Evolutionary conservation across 2,329 filamentous ascomycete genomes (phyloP), one percentile per base, ranked within the genome.

Genomic region (Pleochaeta shiraiana): DNA sequence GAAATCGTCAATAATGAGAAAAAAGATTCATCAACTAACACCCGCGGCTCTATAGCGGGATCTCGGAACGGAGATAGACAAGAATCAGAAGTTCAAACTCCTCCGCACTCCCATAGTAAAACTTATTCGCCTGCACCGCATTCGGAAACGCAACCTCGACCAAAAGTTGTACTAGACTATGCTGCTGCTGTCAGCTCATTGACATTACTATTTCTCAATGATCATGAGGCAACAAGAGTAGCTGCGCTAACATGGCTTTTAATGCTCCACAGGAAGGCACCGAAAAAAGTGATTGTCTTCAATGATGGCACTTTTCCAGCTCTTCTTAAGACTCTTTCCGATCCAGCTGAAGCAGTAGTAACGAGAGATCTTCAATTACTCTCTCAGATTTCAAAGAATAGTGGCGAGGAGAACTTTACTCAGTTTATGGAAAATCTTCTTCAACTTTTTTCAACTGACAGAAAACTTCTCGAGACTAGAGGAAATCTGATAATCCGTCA

Each of bases 371-470:
- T 98, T 33, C 88, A 97, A 68, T 79, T 98, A 19, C 79, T 98
- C 1, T 97, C 92, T 0, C 93, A 98, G 69, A 97, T 98, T 64
- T 97, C 92, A 2, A 85, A 87, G 68, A 95, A 96, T 70, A 97
- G 90, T 72, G 93, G 97, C 71, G 93, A 98, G 72, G 90, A 91
- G 68, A 97, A 97, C 74, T 98, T 98, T 73, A 87, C 89, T 1
- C 95, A 92, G 28, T 98, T 98, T 74, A 98, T 98, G 93, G 87
- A 96, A 66, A 95, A 95, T 72, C 78, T 98, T 11, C 78, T 98
- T 53, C 93, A 96, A 72, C 81, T 98, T 0, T 98, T 98, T 73
- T 95, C 90, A 50, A 97, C 93, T 0, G 93, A 98, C 73, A 82
- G 93, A 34, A 87, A 90, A 70, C 79, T 98, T 28, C 79, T 98